These are phyloP conservation scores for Aspergillus texensis DNA, from an alignment of 2,329 filamentous ascomycete species.

Conservation along the genomic window DNA sequence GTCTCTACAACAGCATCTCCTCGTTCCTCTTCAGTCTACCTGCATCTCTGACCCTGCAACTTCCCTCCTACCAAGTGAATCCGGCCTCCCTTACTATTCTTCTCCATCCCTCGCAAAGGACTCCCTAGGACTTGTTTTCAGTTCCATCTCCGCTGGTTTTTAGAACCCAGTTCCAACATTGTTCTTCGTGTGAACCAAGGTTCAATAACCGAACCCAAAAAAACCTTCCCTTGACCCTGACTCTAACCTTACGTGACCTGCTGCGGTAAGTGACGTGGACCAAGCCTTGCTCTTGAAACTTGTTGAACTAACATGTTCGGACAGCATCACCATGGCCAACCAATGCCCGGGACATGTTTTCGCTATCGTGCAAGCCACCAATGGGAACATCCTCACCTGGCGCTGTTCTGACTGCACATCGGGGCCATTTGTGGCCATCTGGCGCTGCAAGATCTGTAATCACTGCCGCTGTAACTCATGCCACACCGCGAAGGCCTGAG, in stretches of 20 bases:
- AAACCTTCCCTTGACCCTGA: constrained; percentile 6
- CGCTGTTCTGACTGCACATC: constrained; percentile 47
- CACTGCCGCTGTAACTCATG: constrained; percentile 45
- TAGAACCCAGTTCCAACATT: not conserved
- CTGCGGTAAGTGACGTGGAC: constrained; percentile 4
- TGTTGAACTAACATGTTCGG: constrained; percentile 8
- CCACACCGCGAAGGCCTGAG: constrained; percentile 39
- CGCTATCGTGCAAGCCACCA: constrained; percentile 43
- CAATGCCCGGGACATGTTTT: constrained; percentile 44
- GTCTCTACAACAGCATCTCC: constrained; percentile 6
- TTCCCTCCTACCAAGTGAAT: not conserved
- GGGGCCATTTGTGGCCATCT: constrained; percentile 45
- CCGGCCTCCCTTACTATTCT: not conserved
- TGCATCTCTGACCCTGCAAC: not conserved
- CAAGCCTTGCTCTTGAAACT: not conserved
- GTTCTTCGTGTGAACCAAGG: not conserved
- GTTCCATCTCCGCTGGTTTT: constrained; percentile 14
- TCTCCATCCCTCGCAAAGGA: constrained; percentile 1
- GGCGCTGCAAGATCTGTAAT: constrained; percentile 47
- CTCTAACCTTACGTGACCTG: constrained; percentile 1
- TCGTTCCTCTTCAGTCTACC: constrained; percentile 5
- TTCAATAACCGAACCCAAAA: constrained; percentile 4
- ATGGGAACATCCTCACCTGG: constrained; percentile 48
- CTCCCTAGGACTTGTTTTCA: not conserved
- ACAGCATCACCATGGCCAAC: constrained; percentile 38